Conservation (phyloP, 192 early-diverging fungal genomes). For the Podila verticillata region DNA sequence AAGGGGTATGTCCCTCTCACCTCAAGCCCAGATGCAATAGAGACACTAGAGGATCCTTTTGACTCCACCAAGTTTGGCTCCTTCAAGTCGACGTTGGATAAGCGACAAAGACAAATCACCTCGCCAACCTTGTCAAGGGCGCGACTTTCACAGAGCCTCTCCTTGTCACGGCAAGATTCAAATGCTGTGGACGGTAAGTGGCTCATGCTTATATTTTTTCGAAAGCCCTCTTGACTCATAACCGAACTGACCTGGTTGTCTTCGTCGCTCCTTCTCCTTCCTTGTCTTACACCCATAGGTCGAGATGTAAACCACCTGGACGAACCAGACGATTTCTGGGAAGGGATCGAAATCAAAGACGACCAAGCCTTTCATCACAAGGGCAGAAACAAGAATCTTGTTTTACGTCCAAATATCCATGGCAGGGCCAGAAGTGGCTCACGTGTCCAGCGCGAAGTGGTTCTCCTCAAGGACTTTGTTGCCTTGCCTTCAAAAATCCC, state of each 20-base stretch:
- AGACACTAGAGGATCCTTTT: conserved; percentile 26
- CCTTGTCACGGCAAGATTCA: conserved; percentile 14
- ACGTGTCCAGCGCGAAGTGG: conserved; percentile 28
- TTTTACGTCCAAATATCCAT: conserved; percentile 4
- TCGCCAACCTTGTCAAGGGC: background rate
- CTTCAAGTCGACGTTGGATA: conserved; percentile 6
- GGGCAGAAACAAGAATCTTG: conserved; percentile 26
- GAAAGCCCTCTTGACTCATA: no score
- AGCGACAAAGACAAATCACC: background rate
- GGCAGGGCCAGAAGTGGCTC: conserved; percentile 35
- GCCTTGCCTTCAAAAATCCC: conserved; percentile 38
- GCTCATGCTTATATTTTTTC: conserved; percentile 5
- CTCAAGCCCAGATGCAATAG: conserved; percentile 1
- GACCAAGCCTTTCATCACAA: conserved; percentile 15
- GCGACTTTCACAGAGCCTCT: conserved; percentile 11
- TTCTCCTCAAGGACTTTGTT: conserved; percentile 43
- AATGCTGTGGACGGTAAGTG: conserved; percentile 21
- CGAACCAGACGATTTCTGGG: conserved; percentile 43
- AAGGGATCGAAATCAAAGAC: conserved; percentile 18
- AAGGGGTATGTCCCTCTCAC: background rate
- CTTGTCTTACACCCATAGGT: conserved; percentile 11
- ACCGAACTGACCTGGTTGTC: no score
- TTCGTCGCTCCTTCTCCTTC: background rate
- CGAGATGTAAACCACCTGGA: conserved; percentile 26
- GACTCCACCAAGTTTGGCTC: conserved; percentile 15